phyloP scores from a whole-genome alignment of 1,139 yeast species.

The Lodderomyces margitis region DNA sequence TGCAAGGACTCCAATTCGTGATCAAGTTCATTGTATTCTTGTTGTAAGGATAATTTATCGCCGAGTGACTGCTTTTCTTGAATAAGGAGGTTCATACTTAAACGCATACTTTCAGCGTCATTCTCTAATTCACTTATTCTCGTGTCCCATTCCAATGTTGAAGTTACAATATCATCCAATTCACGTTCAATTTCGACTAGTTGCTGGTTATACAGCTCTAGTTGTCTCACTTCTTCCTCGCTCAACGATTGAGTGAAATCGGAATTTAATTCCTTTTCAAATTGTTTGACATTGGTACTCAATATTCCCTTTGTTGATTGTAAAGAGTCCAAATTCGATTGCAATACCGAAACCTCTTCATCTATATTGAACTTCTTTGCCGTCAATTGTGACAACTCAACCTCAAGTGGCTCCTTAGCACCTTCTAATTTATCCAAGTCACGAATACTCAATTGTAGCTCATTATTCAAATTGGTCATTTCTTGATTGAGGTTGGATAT shows the following conservation, averaged over 20 bases:
- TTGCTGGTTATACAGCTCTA: slow-evolving; percentile 36
- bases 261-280: slow-evolving; percentile 50
- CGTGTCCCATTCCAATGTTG: slow-evolving; percentile 50
- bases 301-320: slow-evolving; percentile 27
- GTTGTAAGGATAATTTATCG: slow-evolving; percentile 22
- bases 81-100: slow-evolving; percentile 17
- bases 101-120: slow-evolving; percentile 50
- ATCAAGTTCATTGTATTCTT: slow-evolving; percentile 40
- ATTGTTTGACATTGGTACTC: slow-evolving; percentile 33
- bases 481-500: slow-evolving; percentile 28
- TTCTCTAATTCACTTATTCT: slow-evolving; percentile 51
- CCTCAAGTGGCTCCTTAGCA: slow-evolving; percentile 44
- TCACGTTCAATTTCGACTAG: slow-evolving; percentile 42
- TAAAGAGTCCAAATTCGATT: slow-evolving; percentile 21
- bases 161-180: slow-evolving; percentile 42
- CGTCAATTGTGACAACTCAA: slow-evolving; percentile 40
- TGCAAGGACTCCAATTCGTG: slow-evolving; percentile 23
- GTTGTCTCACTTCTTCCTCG: slow-evolving; percentile 30
- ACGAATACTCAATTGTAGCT: slow-evolving; percentile 44
- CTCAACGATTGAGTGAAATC: slow-evolving; percentile 56
- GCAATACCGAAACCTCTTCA: slow-evolving; percentile 38
- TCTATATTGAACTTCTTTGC: slow-evolving; percentile 40
- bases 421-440: slow-evolving; percentile 33
- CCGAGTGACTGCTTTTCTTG: slow-evolving; percentile 11
- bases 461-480: slow-evolving; percentile 36